Base-by-base conservation (phyloP, 306 rosid genomes). In the Cyclanthera cordifolia region DNA sequence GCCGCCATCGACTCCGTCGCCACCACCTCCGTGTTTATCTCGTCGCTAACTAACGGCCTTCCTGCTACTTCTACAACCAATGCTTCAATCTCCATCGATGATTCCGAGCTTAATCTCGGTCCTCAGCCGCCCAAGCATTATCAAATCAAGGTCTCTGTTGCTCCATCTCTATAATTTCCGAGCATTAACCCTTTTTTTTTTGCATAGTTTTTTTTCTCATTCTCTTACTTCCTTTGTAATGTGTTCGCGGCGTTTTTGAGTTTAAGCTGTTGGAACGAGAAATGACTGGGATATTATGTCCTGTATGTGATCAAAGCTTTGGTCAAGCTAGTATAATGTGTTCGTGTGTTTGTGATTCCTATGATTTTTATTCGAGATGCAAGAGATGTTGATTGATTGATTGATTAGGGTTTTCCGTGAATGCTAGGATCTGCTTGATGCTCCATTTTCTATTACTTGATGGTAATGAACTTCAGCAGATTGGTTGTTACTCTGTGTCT, bases 141-240 rank as follows among this genome's bases (percentile, higher is more conserved):
- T 82, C 96, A 93, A 77, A 43, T 89, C 82, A 89, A 93, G 98
- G 98, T 93, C 21, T 16, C 63, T 48, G 27, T 49, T n/a, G 9
- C 23, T 43, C 55, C 49, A 27, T 11, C 14, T 24, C 74, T 34
- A n/a, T n/a, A 34, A 20, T 10, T 3, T 50, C 8, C 8, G 15
- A 20, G 2, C n/a, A 63, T 51, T 55, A 8, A 28, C 25, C 55
- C 9, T n/a, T 49, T 34, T n/a, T n/a, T 49, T 34, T 23, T 9
- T 8, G 6, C 34, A 43, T 60, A 7, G 49, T 32, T 39, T 37
- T 32, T 39, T 37, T 61, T 19, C 68, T 37, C 10, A 8, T 61
- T 59, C 6, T 59, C n/a, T 19, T 39, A 39, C 30, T 61, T 61
- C 12, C 49, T 6, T 60, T 60, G 67, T 4, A 34, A 32, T 30